A percentile compares a stretch with the other conserved stretches of the same genome.
Conservation (phyloP, 2,329 filamentous ascomycete species). For the Tothia fuscella region DNA sequence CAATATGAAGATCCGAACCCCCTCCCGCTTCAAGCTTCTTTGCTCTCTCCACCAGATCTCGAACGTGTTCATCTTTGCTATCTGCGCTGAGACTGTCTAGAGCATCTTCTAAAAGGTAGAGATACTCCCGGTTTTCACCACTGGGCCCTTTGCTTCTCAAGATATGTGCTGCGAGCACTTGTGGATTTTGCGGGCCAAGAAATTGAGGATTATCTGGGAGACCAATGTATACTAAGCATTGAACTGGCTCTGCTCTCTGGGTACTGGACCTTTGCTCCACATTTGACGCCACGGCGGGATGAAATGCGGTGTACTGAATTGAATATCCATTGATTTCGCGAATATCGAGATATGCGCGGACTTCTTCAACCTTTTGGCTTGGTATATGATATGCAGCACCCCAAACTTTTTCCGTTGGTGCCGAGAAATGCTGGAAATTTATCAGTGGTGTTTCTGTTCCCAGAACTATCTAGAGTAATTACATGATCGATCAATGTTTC, state of each 20-base stretch:
- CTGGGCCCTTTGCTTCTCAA: slow-evolving; percentile 65
- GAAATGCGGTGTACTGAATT: slow-evolving; percentile 80
- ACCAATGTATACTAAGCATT: slow-evolving; percentile 80
- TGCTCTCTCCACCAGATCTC: slow-evolving; percentile 65
- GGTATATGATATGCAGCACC: slow-evolving; percentile 84
- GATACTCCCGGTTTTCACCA: slow-evolving; percentile 81
- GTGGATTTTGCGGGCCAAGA: slow-evolving; percentile 67
- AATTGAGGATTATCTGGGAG: slow-evolving; percentile 91
- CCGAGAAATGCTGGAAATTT: slow-evolving; percentile 36
- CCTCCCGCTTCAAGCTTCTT: slow-evolving; percentile 45
- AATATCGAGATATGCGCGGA: slow-evolving; percentile 84
- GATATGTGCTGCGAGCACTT: slow-evolving; percentile 70
- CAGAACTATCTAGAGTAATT: slow-evolving; percentile 15
- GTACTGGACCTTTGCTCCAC: slow-evolving; percentile 15
- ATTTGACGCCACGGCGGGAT: slow-evolving; percentile 38
- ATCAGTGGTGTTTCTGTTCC: neutral
- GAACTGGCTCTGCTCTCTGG: slow-evolving; percentile 25
- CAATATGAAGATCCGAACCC: slow-evolving; percentile 11
- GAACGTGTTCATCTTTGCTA: slow-evolving; percentile 73
- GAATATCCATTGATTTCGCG: slow-evolving; percentile 96
- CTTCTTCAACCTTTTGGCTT: slow-evolving; percentile 59
- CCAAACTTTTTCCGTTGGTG: slow-evolving; percentile 57
- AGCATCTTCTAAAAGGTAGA: slow-evolving; percentile 67
- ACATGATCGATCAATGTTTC: slow-evolving; percentile 57
- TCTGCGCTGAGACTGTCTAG: slow-evolving; percentile 60